A percentile compares a stretch with the other conserved stretches of the same genome.
Conservation (phyloP, 2,329 filamentous ascomycete species). For the Nothophaeocryptopus gaeumannii region DNA sequence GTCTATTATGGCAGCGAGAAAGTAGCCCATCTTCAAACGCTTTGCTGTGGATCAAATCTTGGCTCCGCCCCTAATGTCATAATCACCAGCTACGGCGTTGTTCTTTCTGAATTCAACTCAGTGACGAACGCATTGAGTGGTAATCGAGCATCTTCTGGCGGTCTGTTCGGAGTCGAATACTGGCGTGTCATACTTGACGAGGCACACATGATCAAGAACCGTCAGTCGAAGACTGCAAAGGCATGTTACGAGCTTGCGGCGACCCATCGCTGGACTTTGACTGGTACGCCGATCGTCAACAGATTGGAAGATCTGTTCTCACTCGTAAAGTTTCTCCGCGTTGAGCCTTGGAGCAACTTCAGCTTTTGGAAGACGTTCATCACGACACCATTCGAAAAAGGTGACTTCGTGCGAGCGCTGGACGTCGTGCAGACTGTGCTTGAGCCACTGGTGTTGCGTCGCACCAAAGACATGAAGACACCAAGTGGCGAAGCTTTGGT, state of each 20-base stretch:
- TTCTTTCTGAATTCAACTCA: constrained; percentile 84
- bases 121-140: constrained; percentile 61
- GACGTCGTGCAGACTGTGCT: constrained; percentile 97
- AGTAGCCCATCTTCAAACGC: constrained; percentile 67
- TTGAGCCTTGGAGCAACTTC: constrained; percentile 98
- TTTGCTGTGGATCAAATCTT: constrained; percentile 74
- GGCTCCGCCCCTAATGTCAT: constrained; percentile 79
- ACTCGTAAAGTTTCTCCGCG: constrained; percentile 83
- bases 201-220: constrained; percentile 86
- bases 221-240: constrained; percentile 85
- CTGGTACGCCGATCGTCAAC: constrained; percentile 95
- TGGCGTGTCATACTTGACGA: constrained; percentile 95
- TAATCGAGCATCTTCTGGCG: constrained; percentile 52
- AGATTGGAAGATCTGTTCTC: constrained; percentile 92
- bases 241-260: constrained; percentile 89
- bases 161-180: constrained; percentile 89
- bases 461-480: constrained; percentile 98
- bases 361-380: constrained; percentile 99
- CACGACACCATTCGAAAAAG: constrained; percentile 92
- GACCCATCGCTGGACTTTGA: constrained; percentile 86
- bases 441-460: constrained; percentile 88
- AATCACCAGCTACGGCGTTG: constrained; percentile 90
- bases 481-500: constrained; percentile 80
- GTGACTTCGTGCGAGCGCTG: constrained; percentile 86
- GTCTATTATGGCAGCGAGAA: constrained; percentile 94